Conservation (phyloP, 768 basidiomycete genomes). For the Boletus rufocinnamomeus region DNA sequence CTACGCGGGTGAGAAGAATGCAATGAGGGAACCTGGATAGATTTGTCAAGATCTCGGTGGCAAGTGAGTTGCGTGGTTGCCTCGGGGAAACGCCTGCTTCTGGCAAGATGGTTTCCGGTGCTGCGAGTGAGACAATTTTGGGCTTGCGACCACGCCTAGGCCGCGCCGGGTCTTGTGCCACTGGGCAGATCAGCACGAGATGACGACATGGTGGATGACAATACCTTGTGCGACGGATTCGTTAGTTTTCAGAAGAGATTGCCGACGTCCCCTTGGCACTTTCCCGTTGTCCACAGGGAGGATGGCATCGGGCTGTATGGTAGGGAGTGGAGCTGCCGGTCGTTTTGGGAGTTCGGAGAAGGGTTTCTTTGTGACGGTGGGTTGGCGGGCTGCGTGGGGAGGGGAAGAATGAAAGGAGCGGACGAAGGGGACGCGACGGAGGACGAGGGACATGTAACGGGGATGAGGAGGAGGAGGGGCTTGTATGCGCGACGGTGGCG, state of each 20-base stretch:
- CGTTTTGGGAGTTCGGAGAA: conserved; percentile 58
- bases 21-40: conserved; percentile 81
- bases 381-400: neutral
- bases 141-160: conserved; percentile 25
- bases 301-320: neutral
- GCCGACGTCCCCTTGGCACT: neutral
- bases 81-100: conserved; percentile 8
- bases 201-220: neutral
- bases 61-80: conserved; percentile 53
- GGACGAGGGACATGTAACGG: conserved; percentile 11
- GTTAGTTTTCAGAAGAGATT: neutral
- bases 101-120: neutral
- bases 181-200: neutral
- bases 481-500: conserved; percentile 38
- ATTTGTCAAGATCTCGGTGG: conserved; percentile 71
- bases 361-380: conserved; percentile 48
- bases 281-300: neutral
- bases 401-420: conserved; percentile 16
- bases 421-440: conserved; percentile 14
- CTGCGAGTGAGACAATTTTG: neutral
- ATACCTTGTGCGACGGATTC: conserved; percentile 11
- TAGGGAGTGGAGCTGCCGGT: conserved; percentile 14
- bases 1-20: conserved; percentile 87
- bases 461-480: conserved; percentile 2
- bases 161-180: conserved; percentile 1